These are phyloP conservation scores for Terfezia boudieri DNA, from an alignment of 495 filamentous ascomycete species.

Conservation along the genomic window DNA sequence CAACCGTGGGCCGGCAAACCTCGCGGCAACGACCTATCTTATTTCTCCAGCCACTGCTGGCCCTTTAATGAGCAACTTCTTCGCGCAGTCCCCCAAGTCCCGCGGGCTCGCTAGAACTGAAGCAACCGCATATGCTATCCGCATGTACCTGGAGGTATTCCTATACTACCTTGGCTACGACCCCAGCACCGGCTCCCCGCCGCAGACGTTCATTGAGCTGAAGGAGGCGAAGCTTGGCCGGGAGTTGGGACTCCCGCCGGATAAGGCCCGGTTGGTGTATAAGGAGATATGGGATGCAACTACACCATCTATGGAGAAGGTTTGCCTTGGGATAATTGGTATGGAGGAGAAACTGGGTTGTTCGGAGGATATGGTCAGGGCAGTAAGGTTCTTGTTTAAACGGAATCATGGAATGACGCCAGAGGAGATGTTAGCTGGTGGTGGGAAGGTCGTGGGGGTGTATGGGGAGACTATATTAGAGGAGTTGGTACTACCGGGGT, in stretches of 20 bases:
- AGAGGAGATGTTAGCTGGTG: slow-evolving; percentile 7
- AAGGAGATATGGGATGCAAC: slow-evolving; percentile 11
- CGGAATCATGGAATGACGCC: slow-evolving; percentile 11
- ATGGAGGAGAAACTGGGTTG: slow-evolving; percentile 10
- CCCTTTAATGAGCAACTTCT: not conserved
- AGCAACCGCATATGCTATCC: slow-evolving; percentile 11
- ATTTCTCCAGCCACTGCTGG: not conserved
- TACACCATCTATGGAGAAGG: slow-evolving; percentile 7
- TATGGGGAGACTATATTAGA: not conserved
- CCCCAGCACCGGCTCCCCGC: not conserved
- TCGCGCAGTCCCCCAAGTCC: not conserved
- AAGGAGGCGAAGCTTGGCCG: not conserved
- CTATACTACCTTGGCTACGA: slow-evolving; percentile 10
- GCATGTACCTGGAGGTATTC: slow-evolving; percentile 10
- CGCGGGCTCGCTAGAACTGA: slow-evolving; percentile 4
- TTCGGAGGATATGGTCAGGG: slow-evolving; percentile 7
- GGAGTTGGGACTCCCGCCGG: slow-evolving; percentile 8
- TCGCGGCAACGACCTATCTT: not conserved
- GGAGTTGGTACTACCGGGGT: not conserved
- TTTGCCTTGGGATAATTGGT: slow-evolving; percentile 11
- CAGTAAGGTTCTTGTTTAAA: slow-evolving; percentile 5
- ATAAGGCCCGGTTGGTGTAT: slow-evolving; percentile 7
- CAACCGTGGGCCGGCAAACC: not conserved
- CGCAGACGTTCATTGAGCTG: slow-evolving; percentile 6
- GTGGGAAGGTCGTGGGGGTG: not conserved